A percentile compares a stretch with the other conserved stretches of the same genome.
phyloP scores from a whole-genome alignment of 148 eudicot genomes.

The Limonium bicolor region DNA sequence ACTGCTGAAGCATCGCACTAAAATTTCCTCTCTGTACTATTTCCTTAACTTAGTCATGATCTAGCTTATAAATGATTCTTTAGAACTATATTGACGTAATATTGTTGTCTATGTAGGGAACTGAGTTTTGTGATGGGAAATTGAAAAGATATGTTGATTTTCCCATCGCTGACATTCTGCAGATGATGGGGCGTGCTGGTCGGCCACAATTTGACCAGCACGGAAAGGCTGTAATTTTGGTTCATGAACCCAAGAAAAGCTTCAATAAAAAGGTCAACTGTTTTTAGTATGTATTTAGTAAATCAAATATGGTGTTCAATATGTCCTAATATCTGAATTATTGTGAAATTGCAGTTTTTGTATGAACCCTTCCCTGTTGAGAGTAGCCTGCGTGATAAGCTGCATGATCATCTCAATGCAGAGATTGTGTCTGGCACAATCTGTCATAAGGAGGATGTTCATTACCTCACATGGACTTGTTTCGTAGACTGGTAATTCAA shows the following conservation, averaged over 20 bases:
- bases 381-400: constrained; percentile 89
- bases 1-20: too few species aligned
- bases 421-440: constrained; percentile 94
- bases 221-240: constrained; percentile 96
- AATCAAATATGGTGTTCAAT: too few species aligned
- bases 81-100: too few species aligned
- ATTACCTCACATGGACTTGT: constrained; percentile 96
- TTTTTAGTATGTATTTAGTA: background rate
- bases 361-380: constrained; percentile 99
- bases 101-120: too few species aligned
- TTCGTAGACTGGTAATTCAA: constrained; percentile 60
- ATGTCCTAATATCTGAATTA: too few species aligned
- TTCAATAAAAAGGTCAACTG: constrained; percentile 75
- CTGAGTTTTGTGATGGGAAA: constrained; percentile 86
- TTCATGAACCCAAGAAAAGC: constrained; percentile 96
- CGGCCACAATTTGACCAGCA: constrained; percentile 95
- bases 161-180: constrained; percentile 94
- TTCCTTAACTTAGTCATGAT: too few species aligned
- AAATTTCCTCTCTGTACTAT: too few species aligned
- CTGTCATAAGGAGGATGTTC: constrained; percentile 76
- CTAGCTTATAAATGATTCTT: too few species aligned
- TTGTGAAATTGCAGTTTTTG: too few species aligned
- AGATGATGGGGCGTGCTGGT: constrained; percentile 99
- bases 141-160: constrained; percentile 88
- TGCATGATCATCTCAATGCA: constrained; percentile 93